Conservation (phyloP, 441 rosid genomes). For the Euphorbia schlechtendalii region DNA sequence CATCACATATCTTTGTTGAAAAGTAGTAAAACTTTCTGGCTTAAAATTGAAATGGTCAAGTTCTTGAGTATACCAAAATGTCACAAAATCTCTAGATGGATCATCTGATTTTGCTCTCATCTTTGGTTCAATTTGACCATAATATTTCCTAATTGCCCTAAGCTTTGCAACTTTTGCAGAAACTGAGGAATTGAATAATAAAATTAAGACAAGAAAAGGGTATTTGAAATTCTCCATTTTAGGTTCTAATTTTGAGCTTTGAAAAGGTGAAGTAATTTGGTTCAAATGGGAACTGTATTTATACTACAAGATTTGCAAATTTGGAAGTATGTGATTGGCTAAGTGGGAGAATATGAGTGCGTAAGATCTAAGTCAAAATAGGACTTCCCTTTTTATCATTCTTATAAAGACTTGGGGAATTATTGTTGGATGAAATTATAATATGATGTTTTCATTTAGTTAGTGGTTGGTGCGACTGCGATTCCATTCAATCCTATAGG, state of each 20-base stretch:
- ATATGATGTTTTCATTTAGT: neutral
- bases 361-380: conserved; percentile 8
- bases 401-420: neutral
- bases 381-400: neutral
- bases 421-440: neutral
- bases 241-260: neutral
- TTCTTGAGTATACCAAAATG: conserved; percentile 40
- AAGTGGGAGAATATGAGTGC: neutral
- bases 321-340: neutral
- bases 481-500: neutral
- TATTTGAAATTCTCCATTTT: neutral
- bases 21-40: conserved; percentile 52
- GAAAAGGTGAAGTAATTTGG: neutral
- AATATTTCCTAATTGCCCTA: conserved; percentile 3
- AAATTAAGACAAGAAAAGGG: neutral
- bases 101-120: neutral
- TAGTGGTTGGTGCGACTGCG: conserved; percentile 1
- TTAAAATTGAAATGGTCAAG: conserved; percentile 68
- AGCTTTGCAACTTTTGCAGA: conserved; percentile 6
- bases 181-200: conserved; percentile 4
- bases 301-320: neutral
- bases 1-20: conserved; percentile 48
- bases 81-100: conserved; percentile 24
- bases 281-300: neutral
- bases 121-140: neutral